These are phyloP conservation scores for Takashimella koratensis DNA, from an alignment of 1,284 basidiomycete genomes.

Conservation along the genomic window DNA sequence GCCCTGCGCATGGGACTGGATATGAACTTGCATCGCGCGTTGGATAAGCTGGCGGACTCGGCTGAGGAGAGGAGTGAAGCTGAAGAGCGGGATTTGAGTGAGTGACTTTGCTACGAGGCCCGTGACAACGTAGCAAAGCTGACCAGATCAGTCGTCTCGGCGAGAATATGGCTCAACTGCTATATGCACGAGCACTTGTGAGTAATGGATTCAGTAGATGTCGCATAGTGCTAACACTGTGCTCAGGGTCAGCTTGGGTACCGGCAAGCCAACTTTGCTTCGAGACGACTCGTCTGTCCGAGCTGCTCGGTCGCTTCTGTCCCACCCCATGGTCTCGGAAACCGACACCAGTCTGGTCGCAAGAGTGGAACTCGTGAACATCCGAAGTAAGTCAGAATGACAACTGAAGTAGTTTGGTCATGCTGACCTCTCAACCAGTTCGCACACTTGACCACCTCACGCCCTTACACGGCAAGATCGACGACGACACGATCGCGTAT, in stretches of 20 bases:
- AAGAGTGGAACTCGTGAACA: conserved; percentile 81
- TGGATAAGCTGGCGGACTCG: conserved; percentile 79
- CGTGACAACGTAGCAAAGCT: conserved; percentile 18
- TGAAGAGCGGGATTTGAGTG: conserved; percentile 81
- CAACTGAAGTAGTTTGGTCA: neutral
- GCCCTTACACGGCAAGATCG: conserved; percentile 79
- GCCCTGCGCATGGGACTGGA: conserved; percentile 93
- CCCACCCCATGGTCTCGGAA: conserved; percentile 75
- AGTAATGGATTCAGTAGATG: conserved; percentile 3
- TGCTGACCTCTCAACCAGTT: conserved; percentile 52
- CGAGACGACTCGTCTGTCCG: conserved; percentile 82
- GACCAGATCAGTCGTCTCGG: conserved; percentile 66
- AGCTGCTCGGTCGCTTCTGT: conserved; percentile 72
- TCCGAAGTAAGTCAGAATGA: conserved; percentile 50
- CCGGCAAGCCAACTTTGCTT: conserved; percentile 80
- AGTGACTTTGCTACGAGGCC: conserved; percentile 22
- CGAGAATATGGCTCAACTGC: conserved; percentile 87
- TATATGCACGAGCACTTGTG: conserved; percentile 55
- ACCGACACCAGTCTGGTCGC: conserved; percentile 85
- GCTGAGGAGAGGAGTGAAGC: conserved; percentile 62
- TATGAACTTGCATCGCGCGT: conserved; percentile 80
- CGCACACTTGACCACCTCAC: conserved; percentile 85
- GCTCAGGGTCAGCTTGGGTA: conserved; percentile 78
- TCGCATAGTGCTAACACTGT: conserved; percentile 10
- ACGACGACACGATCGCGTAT: conserved; percentile 75